Evolutionary conservation across 2,329 filamentous ascomycete genomes (phyloP).

Genomic region (Arthrinium puccinioides): DNA sequence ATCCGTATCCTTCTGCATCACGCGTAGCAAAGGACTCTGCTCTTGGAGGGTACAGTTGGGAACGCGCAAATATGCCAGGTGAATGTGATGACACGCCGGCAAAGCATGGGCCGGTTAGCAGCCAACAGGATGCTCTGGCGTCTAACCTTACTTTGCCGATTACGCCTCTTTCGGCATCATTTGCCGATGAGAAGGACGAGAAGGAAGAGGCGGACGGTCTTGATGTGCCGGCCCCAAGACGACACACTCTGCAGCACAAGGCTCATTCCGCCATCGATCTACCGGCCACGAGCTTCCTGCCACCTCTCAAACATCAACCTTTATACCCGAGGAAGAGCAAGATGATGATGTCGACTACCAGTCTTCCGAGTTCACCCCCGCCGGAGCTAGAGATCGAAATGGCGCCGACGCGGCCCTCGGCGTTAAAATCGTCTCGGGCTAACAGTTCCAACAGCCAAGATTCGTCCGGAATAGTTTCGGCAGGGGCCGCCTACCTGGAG

Average conservation of each 20-base stretch:
- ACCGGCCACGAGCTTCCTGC: slow-evolving; percentile 24
- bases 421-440: slow-evolving; percentile 17
- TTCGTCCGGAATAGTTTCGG: slow-evolving; percentile 12
- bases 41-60: slow-evolving; percentile 15
- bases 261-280: slow-evolving; percentile 21
- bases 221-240: slow-evolving; percentile 4
- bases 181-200: slow-evolving; percentile 13
- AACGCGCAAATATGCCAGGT: slow-evolving; percentile 13
- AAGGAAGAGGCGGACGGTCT: slow-evolving; percentile 9
- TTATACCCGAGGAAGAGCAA: slow-evolving; percentile 21
- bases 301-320: slow-evolving; percentile 31
- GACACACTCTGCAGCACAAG: slow-evolving; percentile 12
- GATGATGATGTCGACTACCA: slow-evolving; percentile 13
- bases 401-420: slow-evolving; percentile 17
- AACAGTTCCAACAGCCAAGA: slow-evolving; percentile 16
- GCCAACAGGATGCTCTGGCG: slow-evolving; percentile 3
- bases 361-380: slow-evolving; percentile 19
- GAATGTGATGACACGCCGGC: no score
- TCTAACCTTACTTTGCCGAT: slow-evolving; percentile 11
- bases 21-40: no score
- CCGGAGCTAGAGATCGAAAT: slow-evolving; percentile 14
- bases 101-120: no score
- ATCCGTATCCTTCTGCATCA: background rate
- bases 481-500: slow-evolving; percentile 26
- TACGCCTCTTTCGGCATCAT: slow-evolving; percentile 14